phyloP scores from a whole-genome alignment of 495 filamentous ascomycete species.

The Hypoxylon lenormandii region DNA sequence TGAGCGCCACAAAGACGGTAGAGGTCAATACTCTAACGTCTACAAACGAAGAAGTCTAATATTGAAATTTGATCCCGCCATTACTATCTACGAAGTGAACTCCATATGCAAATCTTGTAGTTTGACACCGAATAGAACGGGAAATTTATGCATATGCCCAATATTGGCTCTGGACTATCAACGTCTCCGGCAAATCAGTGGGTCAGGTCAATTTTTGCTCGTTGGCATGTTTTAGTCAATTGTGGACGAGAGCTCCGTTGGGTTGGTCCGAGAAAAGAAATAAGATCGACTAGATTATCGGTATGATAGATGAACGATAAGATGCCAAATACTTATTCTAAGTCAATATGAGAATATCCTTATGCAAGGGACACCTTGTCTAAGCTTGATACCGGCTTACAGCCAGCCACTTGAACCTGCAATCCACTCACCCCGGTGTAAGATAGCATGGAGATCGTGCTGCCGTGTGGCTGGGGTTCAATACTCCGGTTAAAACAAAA shows the following conservation, averaged over 20 bases:
- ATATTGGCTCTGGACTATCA: neutral
- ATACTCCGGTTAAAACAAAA: slow-evolving; percentile 8
- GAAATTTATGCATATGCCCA: too few relatives aligned
- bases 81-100: too few relatives aligned
- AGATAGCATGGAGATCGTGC: neutral
- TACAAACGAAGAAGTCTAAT: too few relatives aligned
- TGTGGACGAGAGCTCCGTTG: slow-evolving; percentile 6
- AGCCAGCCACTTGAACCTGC: neutral
- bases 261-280: slow-evolving; percentile 8
- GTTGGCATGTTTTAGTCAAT: neutral
- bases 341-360: neutral
- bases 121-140: too few relatives aligned
- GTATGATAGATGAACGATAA: neutral
- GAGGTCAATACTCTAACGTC: too few relatives aligned
- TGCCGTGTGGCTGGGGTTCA: neutral
- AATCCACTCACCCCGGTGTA: neutral
- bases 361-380: neutral
- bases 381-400: neutral
- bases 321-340: neutral
- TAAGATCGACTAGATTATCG: neutral
- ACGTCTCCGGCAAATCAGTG: neutral
- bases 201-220: neutral
- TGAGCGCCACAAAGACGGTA: too few relatives aligned
- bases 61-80: too few relatives aligned
- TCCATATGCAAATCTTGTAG: too few relatives aligned